These are phyloP conservation scores for Davidsoniella virescens DNA, from an alignment of 2,329 filamentous ascomycete genomes.

Conservation along the genomic window DNA sequence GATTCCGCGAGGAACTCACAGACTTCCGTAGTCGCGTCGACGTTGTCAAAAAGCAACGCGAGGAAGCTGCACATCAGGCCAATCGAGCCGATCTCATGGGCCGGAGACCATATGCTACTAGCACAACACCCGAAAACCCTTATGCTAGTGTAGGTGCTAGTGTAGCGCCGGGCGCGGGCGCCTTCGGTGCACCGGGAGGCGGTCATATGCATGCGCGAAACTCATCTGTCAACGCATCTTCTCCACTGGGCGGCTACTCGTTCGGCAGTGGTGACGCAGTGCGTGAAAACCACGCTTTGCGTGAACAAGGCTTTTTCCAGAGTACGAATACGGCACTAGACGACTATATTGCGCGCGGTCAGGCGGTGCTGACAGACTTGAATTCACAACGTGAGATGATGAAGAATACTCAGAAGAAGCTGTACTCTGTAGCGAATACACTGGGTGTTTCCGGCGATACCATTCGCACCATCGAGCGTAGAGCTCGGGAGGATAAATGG, in stretches of 20 bases:
- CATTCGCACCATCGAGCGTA: constrained; percentile 86
- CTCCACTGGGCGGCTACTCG: constrained; percentile 15
- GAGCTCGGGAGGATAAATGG: constrained; percentile 93
- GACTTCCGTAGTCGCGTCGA: constrained; percentile 70
- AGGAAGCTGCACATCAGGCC: constrained; percentile 49
- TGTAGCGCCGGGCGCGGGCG: constrained; percentile 12
- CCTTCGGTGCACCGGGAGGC: background rate
- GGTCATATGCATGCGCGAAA: constrained; percentile 5
- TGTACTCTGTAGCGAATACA: constrained; percentile 90
- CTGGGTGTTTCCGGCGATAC: constrained; percentile 88
- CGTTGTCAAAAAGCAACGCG: constrained; percentile 56
- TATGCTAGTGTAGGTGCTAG: constrained; percentile 43
- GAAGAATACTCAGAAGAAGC: constrained; percentile 78
- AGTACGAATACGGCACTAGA: constrained; percentile 74
- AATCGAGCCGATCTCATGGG: constrained; percentile 74
- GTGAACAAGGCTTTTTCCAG: constrained; percentile 77
- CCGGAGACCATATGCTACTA: constrained; percentile 60
- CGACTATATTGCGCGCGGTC: constrained; percentile 81
- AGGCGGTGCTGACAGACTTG: constrained; percentile 78
- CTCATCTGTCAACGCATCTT: background rate
- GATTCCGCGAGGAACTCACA: constrained; percentile 66
- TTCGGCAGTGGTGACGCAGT: constrained; percentile 45
- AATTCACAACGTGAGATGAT: constrained; percentile 84
- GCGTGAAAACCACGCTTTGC: constrained; percentile 67
- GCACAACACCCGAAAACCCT: constrained; percentile 72